Conservation (phyloP, 2,329 filamentous ascomycete genomes). For the Clarireedia homoeocarpa region DNA sequence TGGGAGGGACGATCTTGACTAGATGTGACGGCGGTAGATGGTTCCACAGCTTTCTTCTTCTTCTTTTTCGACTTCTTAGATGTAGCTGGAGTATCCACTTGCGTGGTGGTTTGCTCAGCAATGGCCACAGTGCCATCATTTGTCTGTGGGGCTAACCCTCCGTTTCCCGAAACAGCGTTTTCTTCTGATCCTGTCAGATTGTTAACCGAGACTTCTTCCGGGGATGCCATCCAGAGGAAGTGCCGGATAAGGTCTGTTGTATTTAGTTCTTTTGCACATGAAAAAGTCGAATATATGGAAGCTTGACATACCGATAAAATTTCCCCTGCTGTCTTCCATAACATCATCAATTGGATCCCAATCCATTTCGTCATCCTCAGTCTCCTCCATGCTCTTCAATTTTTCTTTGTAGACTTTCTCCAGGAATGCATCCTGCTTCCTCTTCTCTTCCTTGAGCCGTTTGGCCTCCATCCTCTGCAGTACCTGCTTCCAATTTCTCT, state of each 20-base stretch:
- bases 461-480: constrained; percentile 33
- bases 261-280: not conserved
- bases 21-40: constrained; percentile 8
- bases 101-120: not conserved
- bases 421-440: constrained; percentile 37
- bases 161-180: not conserved
- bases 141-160: not conserved
- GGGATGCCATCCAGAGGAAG: constrained; percentile 16
- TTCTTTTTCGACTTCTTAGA: constrained; percentile 23
- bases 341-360: constrained; percentile 44
- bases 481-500: constrained; percentile 38
- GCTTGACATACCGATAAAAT: constrained; percentile 31
- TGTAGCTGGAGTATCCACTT: not conserved
- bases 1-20: constrained; percentile 6
- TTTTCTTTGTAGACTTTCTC: constrained; percentile 36
- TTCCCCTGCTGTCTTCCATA: constrained; percentile 36
- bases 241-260: constrained; percentile 14
- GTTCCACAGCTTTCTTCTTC: constrained; percentile 29
- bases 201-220: not conserved
- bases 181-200: not conserved
- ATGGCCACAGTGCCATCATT: not conserved
- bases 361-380: constrained; percentile 29
- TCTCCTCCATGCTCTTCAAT: constrained; percentile 25
- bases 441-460: constrained; percentile 34
- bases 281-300: not conserved